phyloP scores from a whole-genome alignment of 2,329 filamentous ascomycete species.

The Colletotrichum godetiae region DNA sequence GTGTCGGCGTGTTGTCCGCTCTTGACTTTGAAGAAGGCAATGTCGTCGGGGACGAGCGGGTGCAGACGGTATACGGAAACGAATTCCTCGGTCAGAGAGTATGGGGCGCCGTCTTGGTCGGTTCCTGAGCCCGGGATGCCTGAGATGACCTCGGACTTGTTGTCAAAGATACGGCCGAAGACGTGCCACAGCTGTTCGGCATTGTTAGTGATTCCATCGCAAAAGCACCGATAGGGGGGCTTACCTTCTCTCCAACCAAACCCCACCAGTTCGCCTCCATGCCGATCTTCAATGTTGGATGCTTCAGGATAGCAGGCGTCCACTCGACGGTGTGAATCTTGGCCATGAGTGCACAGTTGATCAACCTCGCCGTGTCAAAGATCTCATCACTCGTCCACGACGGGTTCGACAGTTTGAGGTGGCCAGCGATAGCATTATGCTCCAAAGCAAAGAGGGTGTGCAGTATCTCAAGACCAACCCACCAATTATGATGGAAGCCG shows the following conservation, averaged over 20 bases:
- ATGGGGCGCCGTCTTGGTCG: constrained; percentile 51
- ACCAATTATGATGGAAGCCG: constrained; percentile 58
- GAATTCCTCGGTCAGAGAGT: constrained; percentile 53
- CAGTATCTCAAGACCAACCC: constrained; percentile 57
- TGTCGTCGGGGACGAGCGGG: constrained; percentile 49
- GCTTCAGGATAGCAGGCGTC: constrained; percentile 58
- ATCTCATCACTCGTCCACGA: constrained; percentile 52
- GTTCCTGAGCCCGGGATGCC: constrained; percentile 39
- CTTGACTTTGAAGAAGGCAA: constrained; percentile 41
- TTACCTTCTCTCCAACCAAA: constrained; percentile 52
- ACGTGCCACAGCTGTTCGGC: constrained; percentile 48
- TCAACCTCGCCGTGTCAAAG: constrained; percentile 56
- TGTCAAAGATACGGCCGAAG: constrained; percentile 30
- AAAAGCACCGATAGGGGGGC: background rate
- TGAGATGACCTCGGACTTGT: constrained; percentile 27
- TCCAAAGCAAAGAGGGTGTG: constrained; percentile 59
- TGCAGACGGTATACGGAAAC: constrained; percentile 53
- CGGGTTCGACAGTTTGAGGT: constrained; percentile 48
- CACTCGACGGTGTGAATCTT: constrained; percentile 63
- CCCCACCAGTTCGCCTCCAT: constrained; percentile 61
- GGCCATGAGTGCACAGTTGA: constrained; percentile 59
- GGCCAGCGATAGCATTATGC: constrained; percentile 57
- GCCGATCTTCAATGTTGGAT: constrained; percentile 54
- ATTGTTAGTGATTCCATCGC: background rate
- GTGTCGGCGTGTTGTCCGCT: constrained; percentile 41